These are phyloP conservation scores for Oxytropis ochrocephala DNA, from an alignment of 306 rosid genomes.

Conservation along the genomic window DNA sequence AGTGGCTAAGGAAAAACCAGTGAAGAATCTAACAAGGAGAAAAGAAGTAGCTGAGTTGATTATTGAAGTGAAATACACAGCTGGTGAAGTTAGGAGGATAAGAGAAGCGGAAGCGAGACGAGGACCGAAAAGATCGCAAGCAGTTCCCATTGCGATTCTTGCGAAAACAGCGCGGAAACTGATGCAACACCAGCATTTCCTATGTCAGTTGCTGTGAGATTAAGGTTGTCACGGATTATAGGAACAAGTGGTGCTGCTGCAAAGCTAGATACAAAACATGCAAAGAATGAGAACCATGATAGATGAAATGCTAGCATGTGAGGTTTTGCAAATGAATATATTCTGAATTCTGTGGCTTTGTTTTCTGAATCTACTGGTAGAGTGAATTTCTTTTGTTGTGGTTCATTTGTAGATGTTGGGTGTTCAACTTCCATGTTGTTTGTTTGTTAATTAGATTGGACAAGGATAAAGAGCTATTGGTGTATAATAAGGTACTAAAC, in stretches of 20 bases:
- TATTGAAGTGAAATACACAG: slow-evolving; percentile 53
- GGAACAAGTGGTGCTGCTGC: slow-evolving; percentile 82
- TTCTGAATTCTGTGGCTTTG: slow-evolving; percentile 64
- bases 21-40: slow-evolving; percentile 71
- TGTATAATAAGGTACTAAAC: not conserved
- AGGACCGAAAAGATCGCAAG: slow-evolving; percentile 79
- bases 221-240: slow-evolving; percentile 74
- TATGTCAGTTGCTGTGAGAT: slow-evolving; percentile 76
- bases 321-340: slow-evolving; percentile 59
- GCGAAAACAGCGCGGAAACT: slow-evolving; percentile 77
- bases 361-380: slow-evolving; percentile 78
- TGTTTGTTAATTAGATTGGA: not conserved
- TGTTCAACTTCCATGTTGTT: slow-evolving; percentile 39
- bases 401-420: slow-evolving; percentile 21
- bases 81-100: slow-evolving; percentile 62
- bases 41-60: slow-evolving; percentile 45
- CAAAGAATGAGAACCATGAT: slow-evolving; percentile 77
- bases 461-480: not conserved
- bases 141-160: slow-evolving; percentile 72
- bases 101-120: slow-evolving; percentile 70
- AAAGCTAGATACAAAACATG: slow-evolving; percentile 74
- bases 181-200: slow-evolving; percentile 96
- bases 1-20: slow-evolving; percentile 79
- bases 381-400: slow-evolving; percentile 31
- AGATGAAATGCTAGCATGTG: slow-evolving; percentile 91